Percentiles rank a stretch among this genome's conserved stretches.
Evolutionary conservation across 768 basidiomycete species (phyloP).

Genomic region (Lentinus brumalis): DNA sequence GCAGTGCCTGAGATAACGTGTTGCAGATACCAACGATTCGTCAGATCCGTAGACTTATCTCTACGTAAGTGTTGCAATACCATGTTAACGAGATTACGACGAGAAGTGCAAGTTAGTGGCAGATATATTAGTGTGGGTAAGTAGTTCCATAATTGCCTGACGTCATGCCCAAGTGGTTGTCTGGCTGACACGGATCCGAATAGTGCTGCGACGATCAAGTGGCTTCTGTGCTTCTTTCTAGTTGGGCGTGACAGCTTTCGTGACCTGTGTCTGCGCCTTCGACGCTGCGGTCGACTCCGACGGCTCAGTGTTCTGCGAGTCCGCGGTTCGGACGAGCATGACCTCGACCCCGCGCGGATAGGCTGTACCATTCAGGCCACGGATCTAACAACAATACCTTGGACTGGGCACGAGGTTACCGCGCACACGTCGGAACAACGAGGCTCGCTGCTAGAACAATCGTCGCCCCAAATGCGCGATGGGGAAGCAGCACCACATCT

Average conservation of each 20-base stretch:
- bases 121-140: background rate
- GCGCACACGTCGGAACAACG: slow-evolving; percentile 3
- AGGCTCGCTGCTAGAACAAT: slow-evolving; percentile 7
- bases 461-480: slow-evolving; percentile 11
- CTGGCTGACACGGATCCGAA: slow-evolving; percentile 16
- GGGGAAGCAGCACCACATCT: slow-evolving; percentile 5
- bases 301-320: no score
- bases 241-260: background rate
- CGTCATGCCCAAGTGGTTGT: slow-evolving; percentile 18
- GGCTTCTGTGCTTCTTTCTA: slow-evolving; percentile 9
- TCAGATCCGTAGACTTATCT: background rate
- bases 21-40: background rate
- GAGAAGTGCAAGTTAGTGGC: background rate
- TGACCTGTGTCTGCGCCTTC: background rate
- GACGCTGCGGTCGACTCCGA: no score
- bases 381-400: background rate
- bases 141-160: slow-evolving; percentile 3
- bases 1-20: background rate
- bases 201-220: slow-evolving; percentile 15
- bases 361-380: no score
- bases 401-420: background rate
- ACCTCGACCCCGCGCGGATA: no score
- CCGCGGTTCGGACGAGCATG: background rate
- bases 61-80: background rate
- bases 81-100: background rate